phyloP scores from a whole-genome alignment of 1,139 yeast species.

The Saccharomyces hybrid region DNA sequence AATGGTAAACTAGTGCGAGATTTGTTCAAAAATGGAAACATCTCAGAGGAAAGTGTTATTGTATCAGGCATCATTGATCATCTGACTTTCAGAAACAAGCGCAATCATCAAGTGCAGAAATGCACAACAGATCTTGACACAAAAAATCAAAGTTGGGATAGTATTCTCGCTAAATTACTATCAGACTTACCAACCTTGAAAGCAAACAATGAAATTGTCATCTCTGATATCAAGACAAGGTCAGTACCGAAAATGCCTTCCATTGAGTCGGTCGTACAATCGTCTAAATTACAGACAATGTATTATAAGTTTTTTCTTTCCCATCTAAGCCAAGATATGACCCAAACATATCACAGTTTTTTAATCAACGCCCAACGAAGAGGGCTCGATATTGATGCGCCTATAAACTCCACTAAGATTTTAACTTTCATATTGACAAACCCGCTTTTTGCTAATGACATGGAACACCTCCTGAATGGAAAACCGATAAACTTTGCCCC shows the following conservation, averaged over 20 bases:
- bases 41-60: conserved; percentile 30
- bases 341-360: conserved; percentile 26
- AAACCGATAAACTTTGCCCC: conserved; percentile 37
- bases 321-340: conserved; percentile 29
- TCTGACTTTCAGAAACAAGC: conserved; percentile 26
- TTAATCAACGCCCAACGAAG: conserved; percentile 42
- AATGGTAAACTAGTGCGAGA: conserved; percentile 25
- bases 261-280: conserved; percentile 40
- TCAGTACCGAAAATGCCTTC: conserved; percentile 36
- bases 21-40: background rate
- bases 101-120: conserved; percentile 22
- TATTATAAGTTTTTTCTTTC: conserved; percentile 44
- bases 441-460: conserved; percentile 38
- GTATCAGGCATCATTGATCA: conserved; percentile 61
- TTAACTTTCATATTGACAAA: conserved; percentile 35
- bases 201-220: conserved; percentile 24
- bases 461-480: conserved; percentile 41
- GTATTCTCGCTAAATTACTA: background rate
- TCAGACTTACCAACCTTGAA: background rate
- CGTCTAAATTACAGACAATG: conserved; percentile 50
- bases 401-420: conserved; percentile 37
- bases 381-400: conserved; percentile 42
- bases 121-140: conserved; percentile 28
- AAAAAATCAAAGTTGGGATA: conserved; percentile 7
- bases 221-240: conserved; percentile 58